These are phyloP conservation scores for Xylariaceae sp. DNA, from an alignment of 2,329 filamentous ascomycete species.

Conservation along the genomic window DNA sequence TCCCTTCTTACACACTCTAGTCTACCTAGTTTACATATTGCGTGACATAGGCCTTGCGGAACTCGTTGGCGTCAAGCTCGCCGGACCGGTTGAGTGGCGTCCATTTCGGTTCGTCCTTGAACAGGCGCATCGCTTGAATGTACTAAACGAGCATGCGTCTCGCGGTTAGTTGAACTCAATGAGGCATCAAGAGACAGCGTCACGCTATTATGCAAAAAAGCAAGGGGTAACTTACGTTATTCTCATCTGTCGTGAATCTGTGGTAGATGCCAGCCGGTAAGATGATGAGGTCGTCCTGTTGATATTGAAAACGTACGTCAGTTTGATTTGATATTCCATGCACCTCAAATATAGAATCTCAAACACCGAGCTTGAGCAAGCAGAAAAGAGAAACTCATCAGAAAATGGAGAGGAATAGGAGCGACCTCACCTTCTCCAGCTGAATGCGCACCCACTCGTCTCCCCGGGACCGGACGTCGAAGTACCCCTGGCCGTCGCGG, in stretches of 20 bases:
- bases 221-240: constrained; percentile 64
- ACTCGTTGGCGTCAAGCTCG: constrained; percentile 73
- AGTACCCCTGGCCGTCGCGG: constrained; percentile 80
- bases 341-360: too few species aligned
- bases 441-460: constrained; percentile 87
- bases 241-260: constrained; percentile 88
- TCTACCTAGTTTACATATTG: constrained; percentile 32
- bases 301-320: constrained; percentile 2
- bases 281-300: constrained; percentile 75
- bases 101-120: constrained; percentile 99
- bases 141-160: constrained; percentile 57
- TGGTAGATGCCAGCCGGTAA: constrained; percentile 95
- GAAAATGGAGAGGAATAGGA: too few species aligned
- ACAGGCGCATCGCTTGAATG: constrained; percentile 90
- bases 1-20: background rate
- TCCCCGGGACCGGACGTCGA: constrained; percentile 77
- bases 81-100: constrained; percentile 78
- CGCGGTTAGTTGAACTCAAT: too few species aligned
- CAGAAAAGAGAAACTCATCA: too few species aligned
- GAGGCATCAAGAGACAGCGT: too few species aligned
- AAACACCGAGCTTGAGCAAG: too few species aligned
- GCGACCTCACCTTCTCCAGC: constrained; percentile 65
- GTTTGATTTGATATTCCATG: too few species aligned
- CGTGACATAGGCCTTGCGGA: constrained; percentile 70
- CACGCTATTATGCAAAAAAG: too few species aligned